phyloP scores from a whole-genome alignment of 352 stramenopile genomes.

The Globisporangium okanoganense region DNA sequence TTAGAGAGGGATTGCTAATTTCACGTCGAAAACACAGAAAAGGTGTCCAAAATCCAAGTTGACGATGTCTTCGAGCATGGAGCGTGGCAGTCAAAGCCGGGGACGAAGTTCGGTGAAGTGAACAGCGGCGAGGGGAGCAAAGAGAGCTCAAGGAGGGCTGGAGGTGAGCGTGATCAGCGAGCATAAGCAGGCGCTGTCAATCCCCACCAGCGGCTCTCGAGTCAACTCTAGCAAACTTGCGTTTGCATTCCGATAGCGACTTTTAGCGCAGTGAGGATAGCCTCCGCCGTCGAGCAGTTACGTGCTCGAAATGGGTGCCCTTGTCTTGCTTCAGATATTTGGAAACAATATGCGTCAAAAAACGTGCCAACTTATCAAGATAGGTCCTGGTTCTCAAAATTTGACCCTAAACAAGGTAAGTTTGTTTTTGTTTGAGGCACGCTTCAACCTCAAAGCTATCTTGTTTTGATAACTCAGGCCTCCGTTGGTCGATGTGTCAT shows the following conservation, averaged over 20 bases:
- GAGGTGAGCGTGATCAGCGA: background rate
- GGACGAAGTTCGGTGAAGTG: background rate
- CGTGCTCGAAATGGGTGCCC: too few species aligned
- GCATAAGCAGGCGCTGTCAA: too few species aligned
- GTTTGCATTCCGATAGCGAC: too few species aligned
- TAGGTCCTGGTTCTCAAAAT: background rate
- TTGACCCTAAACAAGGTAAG: background rate
- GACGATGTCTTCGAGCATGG: too few species aligned
- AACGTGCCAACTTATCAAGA: too few species aligned
- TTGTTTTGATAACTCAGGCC: slow-evolving; percentile 4
- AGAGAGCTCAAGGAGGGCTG: background rate
- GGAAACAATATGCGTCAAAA: too few species aligned
- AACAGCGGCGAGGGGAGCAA: background rate
- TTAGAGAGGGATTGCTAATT: background rate
- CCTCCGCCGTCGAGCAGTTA: too few species aligned
- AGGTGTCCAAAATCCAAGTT: background rate
- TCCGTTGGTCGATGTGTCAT: slow-evolving; percentile 9
- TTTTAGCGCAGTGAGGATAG: too few species aligned
- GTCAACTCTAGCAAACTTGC: too few species aligned
- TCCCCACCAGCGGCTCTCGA: too few species aligned
- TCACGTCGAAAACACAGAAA: background rate
- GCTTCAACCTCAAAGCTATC: background rate
- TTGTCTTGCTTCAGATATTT: too few species aligned
- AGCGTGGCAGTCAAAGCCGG: too few species aligned
- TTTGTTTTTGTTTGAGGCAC: background rate